Evolutionary conservation across 176 grass and related monocot genomes (phyloP), one percentile per base, ranked within the genome.

Genomic region (Oryza longistaminata): DNA sequence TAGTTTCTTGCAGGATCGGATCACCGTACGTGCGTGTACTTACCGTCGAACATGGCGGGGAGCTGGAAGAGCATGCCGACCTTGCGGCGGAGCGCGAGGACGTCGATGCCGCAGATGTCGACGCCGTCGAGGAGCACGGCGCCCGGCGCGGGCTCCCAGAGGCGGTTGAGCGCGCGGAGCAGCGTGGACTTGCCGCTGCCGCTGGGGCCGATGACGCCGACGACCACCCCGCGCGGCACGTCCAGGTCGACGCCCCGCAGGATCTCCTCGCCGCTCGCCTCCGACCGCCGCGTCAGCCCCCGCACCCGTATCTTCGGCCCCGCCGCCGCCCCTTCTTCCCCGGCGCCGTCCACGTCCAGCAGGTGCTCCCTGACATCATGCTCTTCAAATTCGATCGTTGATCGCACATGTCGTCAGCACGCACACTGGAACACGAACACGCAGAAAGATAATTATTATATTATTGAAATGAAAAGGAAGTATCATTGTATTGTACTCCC

Each of bases 21-120:
- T 50, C 35, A 55, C 22, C 5, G 2, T 34, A 11, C 46, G 13
- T 49, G n/a, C n/a, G n/a, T n/a, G n/a, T 52, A 21, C 76, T 35
- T 81, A 98, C 96, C 96, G 31, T 95, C 87, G 84, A 98, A 98
- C 93, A 98, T 95, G 85, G 88, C 93, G 9, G 96, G 96, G 33
- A 92, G 83, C 83, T 98, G 96, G 90, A 98, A 98, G 74, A 98
- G 96, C 96, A 98, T 98, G 64, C 93, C 96, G 76, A 98, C 96
- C 89, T 88, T 95, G 44, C 96, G 89, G 2, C 96, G 85, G 53
- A 98, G 93, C 35, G 87, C 34, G 86, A 98, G 85, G 85, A 95
- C 93, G 48, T 98, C 96, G 60, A 98, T 8, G 75, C 0, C 40
- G 91, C 89, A 81, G 84, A 98, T 95, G 82, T 98, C 96, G 1